These are phyloP conservation scores for Closterium sp. DNA, from an alignment of 139 green algal genomes.

Conservation along the genomic window DNA sequence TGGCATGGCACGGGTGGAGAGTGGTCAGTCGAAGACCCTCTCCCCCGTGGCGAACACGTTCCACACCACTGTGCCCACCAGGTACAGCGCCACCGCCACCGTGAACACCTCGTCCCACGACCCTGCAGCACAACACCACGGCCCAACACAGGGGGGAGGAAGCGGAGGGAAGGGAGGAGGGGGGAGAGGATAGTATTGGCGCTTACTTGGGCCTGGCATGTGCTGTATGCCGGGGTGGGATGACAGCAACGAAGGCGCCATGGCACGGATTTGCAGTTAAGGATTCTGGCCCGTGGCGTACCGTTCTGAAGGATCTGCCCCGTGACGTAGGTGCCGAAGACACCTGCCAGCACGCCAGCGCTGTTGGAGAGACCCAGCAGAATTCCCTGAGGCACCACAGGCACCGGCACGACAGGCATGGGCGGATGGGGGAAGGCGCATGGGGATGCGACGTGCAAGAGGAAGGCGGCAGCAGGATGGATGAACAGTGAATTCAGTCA, in stretches of 20 bases:
- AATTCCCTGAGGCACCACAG: slow-evolving; percentile 63
- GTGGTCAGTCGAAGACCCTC: slow-evolving; percentile 76
- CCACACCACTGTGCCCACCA: slow-evolving; percentile 90
- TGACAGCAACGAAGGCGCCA: neutral
- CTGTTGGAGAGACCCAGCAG: slow-evolving; percentile 96
- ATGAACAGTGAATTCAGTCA: no score
- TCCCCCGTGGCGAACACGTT: slow-evolving; percentile 87
- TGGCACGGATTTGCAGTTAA: neutral
- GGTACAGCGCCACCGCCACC: slow-evolving; percentile 88
- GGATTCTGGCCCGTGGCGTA: neutral
- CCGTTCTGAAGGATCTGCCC: slow-evolving; percentile 76
- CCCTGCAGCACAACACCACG: slow-evolving; percentile 6
- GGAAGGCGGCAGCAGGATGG: no score
- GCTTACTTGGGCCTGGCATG: no score
- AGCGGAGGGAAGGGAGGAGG: neutral
- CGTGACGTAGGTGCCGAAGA: slow-evolving; percentile 85
- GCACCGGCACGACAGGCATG: neutral
- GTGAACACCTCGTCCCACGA: slow-evolving; percentile 64
- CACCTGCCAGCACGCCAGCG: slow-evolving; percentile 90
- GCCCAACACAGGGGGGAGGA: neutral
- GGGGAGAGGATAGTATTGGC: no score
- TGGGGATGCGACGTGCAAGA: no score
- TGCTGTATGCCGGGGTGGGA: no score
- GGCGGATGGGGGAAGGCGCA: neutral
- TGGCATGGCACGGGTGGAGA: no score